Evolutionary conservation across 768 basidiomycete species (phyloP), one percentile per base, ranked within the genome.

Genomic region (Auriscalpium vulgare): DNA sequence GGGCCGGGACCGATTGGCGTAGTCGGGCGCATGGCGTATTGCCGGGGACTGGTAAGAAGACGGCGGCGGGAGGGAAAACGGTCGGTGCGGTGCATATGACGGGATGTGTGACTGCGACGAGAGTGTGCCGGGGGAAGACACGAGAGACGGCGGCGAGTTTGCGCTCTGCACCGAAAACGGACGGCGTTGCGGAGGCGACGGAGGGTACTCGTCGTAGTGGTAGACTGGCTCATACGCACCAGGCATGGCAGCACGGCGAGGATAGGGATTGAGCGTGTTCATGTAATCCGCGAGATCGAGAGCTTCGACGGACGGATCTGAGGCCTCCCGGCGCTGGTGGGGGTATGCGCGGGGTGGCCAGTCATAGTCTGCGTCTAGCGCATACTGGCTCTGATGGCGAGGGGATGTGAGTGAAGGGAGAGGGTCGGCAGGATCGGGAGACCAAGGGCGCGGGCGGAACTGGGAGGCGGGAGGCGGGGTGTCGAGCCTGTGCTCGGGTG

Each of bases 261-360:
- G 29, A 44, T 64, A 56, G 43, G 52, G 58, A 59, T 56, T 62
- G 44, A 52, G 68, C 61, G 47, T 65, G 60, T 63, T 69, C 69
- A 84, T 75, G 68, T 87, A 88, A 66, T 87, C 86, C 36, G 85
- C 85, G 21, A 88, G 74, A 69, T 88, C 86, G 54, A 87, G 75
- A 3, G 85, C 84, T 65, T 87, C 85, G 1, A 87, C 77, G 54
- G 84, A 85, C 29, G 75, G 77, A 56, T 87, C 85, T 7, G 84
- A 84, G 4, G 77, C 70, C 56, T 85, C 81, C 57, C 79, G 62
- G 38, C 62, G 54, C 37, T 34, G 50, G 43, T 50, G 21, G 10
- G 48, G 54, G 36, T 37, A 51, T 49, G 62, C 51, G 36, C 56
- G 38, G 37, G 64, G 55, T 47, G 59, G 40, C 66, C 56, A 44